phyloP scores from a whole-genome alignment of 768 basidiomycete species.

The Phlebiopsis flavidoalba region DNA sequence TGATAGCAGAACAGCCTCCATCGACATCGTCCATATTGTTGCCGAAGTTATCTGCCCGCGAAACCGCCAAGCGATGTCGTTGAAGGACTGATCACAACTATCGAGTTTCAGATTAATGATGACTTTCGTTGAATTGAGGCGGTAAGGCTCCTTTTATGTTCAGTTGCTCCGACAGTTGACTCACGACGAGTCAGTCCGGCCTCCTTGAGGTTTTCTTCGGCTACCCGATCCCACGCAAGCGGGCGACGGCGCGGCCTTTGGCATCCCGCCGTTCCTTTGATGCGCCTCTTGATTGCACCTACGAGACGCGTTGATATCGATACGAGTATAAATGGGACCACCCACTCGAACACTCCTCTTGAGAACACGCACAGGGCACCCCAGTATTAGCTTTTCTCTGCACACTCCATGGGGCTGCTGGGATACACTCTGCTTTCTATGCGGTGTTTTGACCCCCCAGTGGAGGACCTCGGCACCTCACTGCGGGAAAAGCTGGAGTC shows the following conservation, averaged over 20 bases:
- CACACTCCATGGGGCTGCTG: background rate
- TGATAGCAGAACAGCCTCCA: too few species aligned
- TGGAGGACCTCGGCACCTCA: background rate
- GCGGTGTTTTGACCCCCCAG: background rate
- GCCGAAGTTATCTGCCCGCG: too few species aligned
- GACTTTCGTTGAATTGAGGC: too few species aligned
- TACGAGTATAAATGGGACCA: background rate
- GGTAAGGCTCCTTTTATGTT: too few species aligned
- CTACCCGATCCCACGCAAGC: background rate
- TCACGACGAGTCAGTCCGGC: too few species aligned
- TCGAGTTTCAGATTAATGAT: too few species aligned
- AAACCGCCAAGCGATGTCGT: too few species aligned
- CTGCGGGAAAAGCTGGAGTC: background rate
- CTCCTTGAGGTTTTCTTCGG: too few species aligned
- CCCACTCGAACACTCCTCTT: background rate
- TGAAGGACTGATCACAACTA: too few species aligned
- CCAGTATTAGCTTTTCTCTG: background rate
- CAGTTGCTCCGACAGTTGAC: too few species aligned
- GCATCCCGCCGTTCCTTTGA: background rate
- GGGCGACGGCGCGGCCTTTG: background rate
- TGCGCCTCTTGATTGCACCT: background rate
- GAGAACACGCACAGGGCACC: background rate
- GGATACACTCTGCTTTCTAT: constrained; percentile 1
- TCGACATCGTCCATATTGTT: too few species aligned
- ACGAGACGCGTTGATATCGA: background rate